Evolutionary conservation across 78 protist genomes (phyloP).

Genomic region (Monosiga brevicollis): DNA sequence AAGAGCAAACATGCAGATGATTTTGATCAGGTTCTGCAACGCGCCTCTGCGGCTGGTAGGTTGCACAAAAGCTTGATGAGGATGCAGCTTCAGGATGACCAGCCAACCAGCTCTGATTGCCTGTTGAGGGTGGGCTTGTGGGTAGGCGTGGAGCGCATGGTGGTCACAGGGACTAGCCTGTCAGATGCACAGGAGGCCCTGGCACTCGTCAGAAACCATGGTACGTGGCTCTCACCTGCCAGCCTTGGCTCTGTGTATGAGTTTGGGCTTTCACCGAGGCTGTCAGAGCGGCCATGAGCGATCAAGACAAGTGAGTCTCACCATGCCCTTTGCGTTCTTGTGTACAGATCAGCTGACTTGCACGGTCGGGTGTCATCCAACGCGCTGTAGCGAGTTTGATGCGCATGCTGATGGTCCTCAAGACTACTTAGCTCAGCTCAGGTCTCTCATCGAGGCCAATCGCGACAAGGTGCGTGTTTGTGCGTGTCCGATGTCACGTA

Average conservation of each 20-base stretch:
- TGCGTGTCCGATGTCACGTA: not conserved
- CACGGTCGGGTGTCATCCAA: slow-evolving; percentile 51
- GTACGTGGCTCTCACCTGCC: not conserved
- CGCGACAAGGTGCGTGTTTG: not conserved
- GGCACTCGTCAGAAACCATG: slow-evolving; percentile 3
- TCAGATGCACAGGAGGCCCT: slow-evolving; percentile 16
- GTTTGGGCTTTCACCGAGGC: not conserved
- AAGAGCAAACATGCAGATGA: slow-evolving; percentile 26
- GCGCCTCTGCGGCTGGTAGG: slow-evolving; percentile 2
- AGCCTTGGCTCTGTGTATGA: not conserved
- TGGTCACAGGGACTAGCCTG: slow-evolving; percentile 32
- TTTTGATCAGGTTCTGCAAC: slow-evolving; percentile 1
- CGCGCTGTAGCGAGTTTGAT: slow-evolving; percentile 37
- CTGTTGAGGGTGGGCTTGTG: not conserved
- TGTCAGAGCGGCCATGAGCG: too few species aligned
- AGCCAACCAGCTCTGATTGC: too few species aligned
- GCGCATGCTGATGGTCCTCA: not conserved
- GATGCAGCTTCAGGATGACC: too few species aligned
- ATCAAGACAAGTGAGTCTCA: too few species aligned
- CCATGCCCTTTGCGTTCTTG: too few species aligned
- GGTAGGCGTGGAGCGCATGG: slow-evolving; percentile 13
- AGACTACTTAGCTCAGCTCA: not conserved
- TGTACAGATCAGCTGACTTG: not conserved
- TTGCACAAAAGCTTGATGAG: too few species aligned
- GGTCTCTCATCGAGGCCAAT: not conserved